Evolutionary conservation across 345 rosid genomes (phyloP), one percentile per base, ranked within the genome.

Genomic region (Tarenaya hassleriana): DNA sequence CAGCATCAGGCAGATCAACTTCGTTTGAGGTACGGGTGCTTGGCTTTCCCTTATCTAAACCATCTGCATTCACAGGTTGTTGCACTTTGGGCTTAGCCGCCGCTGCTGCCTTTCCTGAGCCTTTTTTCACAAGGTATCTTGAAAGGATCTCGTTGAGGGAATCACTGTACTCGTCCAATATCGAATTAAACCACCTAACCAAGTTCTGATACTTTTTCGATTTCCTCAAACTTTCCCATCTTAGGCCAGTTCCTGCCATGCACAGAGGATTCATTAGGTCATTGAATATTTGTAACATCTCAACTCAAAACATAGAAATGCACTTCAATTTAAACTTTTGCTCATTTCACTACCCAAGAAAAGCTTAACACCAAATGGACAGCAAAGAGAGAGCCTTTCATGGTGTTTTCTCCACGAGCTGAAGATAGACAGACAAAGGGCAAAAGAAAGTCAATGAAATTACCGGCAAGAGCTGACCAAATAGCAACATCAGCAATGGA

Each of bases 141-240:
- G 77, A 67, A 1, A 53, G 15, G 32, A 83, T 67, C 70, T 78
- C 79, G 60, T 52, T 68, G 64, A 92, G 72, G 17, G 74, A 47
- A 61, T 74, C 75, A 5, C 63, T 46, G 61, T 88, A 75, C 60
- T 92, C 94, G 0, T 74, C 64, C 49, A 72, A 60, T 34, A 85
- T 61, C 1, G 97, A 92, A 32, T 83, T 85, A 72, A 73, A 92
- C 97, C 98, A 92, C 14, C 97, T 75, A 27, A 73, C 86, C 14
- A 92, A 69, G 55, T 74, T 78, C 47, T 66, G 88, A 69, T 79
- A 88, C 76, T 92, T 92, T 69, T 78, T 88, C 6, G 98, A 85
- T 75, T 81, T 92, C 76, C 90, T 92, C 58, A 85, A 59, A 60
- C 95, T 83, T 19, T 92, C 98, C 97, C 98, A 92, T 72, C 98